Conservation (phyloP, 257 asterid genomes). For the Capsicum rhomboideum region DNA sequence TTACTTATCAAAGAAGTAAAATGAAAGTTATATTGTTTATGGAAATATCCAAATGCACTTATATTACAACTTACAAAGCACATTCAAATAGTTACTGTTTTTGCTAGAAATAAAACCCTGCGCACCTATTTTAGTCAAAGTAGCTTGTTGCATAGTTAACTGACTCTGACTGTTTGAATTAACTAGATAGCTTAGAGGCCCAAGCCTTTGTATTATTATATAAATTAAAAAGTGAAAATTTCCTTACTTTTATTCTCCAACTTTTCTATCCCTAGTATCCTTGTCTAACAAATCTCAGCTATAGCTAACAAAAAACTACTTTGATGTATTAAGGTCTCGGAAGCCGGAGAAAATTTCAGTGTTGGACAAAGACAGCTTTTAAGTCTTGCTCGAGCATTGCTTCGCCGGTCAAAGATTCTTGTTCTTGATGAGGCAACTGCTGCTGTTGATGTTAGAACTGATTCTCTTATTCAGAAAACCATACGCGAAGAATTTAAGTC, state of each 20-base stretch:
- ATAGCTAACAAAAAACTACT: background rate
- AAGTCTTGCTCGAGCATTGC: slow-evolving; percentile 90
- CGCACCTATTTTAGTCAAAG: background rate
- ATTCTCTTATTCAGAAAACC: slow-evolving; percentile 92
- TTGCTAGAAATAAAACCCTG: background rate
- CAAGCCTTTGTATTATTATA: background rate
- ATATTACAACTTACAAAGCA: background rate
- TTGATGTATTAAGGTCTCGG: slow-evolving; percentile 59
- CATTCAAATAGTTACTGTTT: background rate
- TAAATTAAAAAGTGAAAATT: background rate
- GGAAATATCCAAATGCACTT: no score
- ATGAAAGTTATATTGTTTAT: no score
- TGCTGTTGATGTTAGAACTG: slow-evolving; percentile 94
- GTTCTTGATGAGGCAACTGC: slow-evolving; percentile 99
- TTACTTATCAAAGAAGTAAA: no score
- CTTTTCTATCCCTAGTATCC: background rate
- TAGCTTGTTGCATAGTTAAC: background rate
- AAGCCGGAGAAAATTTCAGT: slow-evolving; percentile 95
- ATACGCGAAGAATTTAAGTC: slow-evolving; percentile 86
- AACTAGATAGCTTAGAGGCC: background rate
- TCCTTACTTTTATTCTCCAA: background rate
- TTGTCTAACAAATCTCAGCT: background rate
- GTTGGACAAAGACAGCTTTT: slow-evolving; percentile 93
- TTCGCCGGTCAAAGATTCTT: slow-evolving; percentile 91
- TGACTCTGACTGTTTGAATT: background rate